Conservation (phyloP, 805 yeast species). For the Candida pseudofarinosa region DNA sequence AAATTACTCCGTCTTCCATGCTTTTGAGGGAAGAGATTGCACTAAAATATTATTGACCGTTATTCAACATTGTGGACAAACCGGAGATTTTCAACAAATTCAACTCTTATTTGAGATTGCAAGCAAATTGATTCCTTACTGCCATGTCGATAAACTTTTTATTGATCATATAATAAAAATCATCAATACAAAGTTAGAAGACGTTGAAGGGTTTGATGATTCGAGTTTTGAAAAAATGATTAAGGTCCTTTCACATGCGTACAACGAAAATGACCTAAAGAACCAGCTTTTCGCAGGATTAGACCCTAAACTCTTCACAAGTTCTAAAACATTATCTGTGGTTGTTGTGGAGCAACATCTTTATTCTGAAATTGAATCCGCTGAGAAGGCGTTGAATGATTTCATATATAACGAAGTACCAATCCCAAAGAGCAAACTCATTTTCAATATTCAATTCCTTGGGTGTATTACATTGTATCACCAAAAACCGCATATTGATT, state of each 20-base stretch:
- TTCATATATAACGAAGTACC: constrained; percentile 32
- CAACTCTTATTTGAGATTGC: constrained; percentile 6
- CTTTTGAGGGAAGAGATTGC: neutral
- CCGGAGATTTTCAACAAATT: constrained; percentile 2
- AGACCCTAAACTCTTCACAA: constrained; percentile 16
- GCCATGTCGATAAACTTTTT: constrained; percentile 1
- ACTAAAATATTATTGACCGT: neutral
- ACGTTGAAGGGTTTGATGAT: constrained; percentile 15
- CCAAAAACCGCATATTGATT: constrained; percentile 25
- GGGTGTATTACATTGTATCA: constrained; percentile 43
- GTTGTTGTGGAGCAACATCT: constrained; percentile 20
- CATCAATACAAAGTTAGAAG: constrained; percentile 13
- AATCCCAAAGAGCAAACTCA: constrained; percentile 14
- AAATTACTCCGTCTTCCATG: neutral
- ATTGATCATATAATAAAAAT: constrained; percentile 5
- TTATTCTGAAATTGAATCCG: constrained; percentile 16
- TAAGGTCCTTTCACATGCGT: constrained; percentile 3
- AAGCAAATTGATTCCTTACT: constrained; percentile 6
- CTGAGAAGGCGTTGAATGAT: constrained; percentile 26
- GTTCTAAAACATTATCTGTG: constrained; percentile 29
- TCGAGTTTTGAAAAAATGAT: constrained; percentile 14
- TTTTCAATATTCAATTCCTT: constrained; percentile 41
- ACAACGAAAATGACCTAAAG: constrained; percentile 3
- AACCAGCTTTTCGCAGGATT: constrained; percentile 9
- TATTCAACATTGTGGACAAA: neutral